Base-by-base conservation (phyloP, 257 asterid genomes). In the Solanum chmielewskii region DNA sequence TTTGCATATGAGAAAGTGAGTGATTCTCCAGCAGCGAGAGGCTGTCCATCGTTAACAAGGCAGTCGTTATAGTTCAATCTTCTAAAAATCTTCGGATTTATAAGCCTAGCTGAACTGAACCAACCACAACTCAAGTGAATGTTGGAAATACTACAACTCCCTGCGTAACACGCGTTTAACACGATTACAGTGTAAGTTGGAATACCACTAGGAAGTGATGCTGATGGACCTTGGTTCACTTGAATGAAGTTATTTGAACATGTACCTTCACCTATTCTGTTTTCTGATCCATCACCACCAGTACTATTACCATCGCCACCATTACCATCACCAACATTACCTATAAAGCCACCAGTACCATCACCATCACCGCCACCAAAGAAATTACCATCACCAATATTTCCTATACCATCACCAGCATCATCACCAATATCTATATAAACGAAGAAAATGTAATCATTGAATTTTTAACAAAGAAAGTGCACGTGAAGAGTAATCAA, bases 111-210 rank as follows among this genome's bases (percentile, higher is more conserved):
- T 0, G 99, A 91, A 90, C 97, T 92, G 90, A 92, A 96, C 95
- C 94, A 93, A 5, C 98, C 98, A 83, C 99, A 96, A 60, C 89
- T 92, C 33, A 94, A 86, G 87, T 96, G 99, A 90, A 96, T 92
- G 88, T 88, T 41, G 16, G 94, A 90, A 85, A 96, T 89, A 88
- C 87, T 87, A 82, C 98, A 94, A 12, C 91, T 90, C 56, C 86
- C 95, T 5, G 90, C 37, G 14, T 23, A 18, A 39, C 98, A 96
- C 1, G 52, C 90, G 84, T 94, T 94, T 86, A 86, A 83, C 14
- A 96, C 73, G 2, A 89, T 84, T 6, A 94, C 98, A 0, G 91
- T 88, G 92, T 94, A 95, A 0, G 96, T 95, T 0, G 99, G 99
- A 21, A 96, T 94, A 25, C 99, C 99, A 64, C 81, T 94, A 0